phyloP scores from a whole-genome alignment of 1,284 basidiomycete genomes.

The Stygiomarasmius scandens region DNA sequence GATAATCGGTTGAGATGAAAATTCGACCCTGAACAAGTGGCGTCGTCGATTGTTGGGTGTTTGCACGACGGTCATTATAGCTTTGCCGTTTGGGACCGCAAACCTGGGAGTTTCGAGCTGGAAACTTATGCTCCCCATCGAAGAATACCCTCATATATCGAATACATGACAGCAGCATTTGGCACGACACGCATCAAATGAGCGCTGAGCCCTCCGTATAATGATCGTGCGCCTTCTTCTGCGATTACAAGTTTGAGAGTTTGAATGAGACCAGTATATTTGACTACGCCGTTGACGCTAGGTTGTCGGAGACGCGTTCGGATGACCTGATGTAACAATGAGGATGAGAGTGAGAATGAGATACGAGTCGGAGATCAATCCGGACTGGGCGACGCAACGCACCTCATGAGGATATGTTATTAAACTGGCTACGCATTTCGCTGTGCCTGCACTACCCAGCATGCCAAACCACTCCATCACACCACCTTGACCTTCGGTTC shows the following conservation, averaged over 20 bases:
- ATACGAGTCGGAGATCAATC: too few relatives aligned
- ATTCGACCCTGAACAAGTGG: too few relatives aligned
- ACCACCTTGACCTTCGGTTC: conserved; percentile 58
- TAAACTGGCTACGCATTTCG: conserved; percentile 91
- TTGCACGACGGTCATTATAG: too few relatives aligned
- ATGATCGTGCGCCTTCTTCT: conserved; percentile 85
- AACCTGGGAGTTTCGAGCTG: too few relatives aligned
- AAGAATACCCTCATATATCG: conserved; percentile 77
- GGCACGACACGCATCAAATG: conserved; percentile 97
- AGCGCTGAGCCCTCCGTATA: conserved; percentile 94
- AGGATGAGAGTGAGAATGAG: not conserved
- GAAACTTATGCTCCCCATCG: conserved; percentile 47
- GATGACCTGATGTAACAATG: conserved; percentile 62
- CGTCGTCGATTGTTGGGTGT: too few relatives aligned
- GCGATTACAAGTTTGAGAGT: conserved; percentile 85
- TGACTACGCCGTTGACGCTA: conserved; percentile 69
- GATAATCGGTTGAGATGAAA: too few relatives aligned
- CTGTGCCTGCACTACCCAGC: conserved; percentile 89
- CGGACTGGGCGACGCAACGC: conserved; percentile 17
- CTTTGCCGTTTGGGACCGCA: too few relatives aligned
- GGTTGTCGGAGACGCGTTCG: conserved; percentile 93
- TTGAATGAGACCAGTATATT: conserved; percentile 87
- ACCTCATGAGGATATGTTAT: conserved; percentile 99
- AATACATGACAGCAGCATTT: conserved; percentile 97
- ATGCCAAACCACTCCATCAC: conserved; percentile 75